These are phyloP conservation scores for Parastagonospora nodorum DNA, from an alignment of 2,329 filamentous ascomycete genomes.

Conservation along the genomic window DNA sequence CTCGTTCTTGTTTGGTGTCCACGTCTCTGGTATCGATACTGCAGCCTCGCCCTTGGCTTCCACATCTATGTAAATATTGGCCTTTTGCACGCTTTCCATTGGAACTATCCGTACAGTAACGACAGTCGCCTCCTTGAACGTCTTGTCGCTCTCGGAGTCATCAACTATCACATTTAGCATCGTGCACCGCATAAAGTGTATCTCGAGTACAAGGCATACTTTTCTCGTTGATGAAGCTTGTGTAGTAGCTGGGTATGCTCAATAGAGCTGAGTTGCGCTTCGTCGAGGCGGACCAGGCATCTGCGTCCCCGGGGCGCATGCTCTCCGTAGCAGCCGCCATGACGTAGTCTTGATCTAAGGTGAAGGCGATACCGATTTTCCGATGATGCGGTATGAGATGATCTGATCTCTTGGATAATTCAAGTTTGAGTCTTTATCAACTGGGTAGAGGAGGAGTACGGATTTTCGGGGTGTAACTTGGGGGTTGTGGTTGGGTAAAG, in stretches of 20 bases:
- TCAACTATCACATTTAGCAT: no score
- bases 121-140: no score
- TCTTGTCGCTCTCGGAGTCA: no score
- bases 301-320: background rate
- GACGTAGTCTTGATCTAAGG: background rate
- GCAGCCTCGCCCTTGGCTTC: conserved; percentile 13
- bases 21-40: background rate
- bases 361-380: no score
- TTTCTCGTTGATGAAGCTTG: background rate
- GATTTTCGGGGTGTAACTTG: no score
- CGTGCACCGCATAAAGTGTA: no score
- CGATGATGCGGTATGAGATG: no score
- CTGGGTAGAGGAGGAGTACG: no score
- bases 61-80: conserved; percentile 6
- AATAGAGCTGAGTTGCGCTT: background rate
- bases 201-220: no score
- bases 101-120: background rate
- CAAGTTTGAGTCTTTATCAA: no score
- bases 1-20: conserved; percentile 21
- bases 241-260: background rate
- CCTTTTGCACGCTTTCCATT: background rate
- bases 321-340: background rate
- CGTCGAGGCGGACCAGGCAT: background rate
- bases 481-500: no score
- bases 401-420: no score